Conservation (phyloP, 1,139 yeast species). For the Citeromyces hawaiiensis region DNA sequence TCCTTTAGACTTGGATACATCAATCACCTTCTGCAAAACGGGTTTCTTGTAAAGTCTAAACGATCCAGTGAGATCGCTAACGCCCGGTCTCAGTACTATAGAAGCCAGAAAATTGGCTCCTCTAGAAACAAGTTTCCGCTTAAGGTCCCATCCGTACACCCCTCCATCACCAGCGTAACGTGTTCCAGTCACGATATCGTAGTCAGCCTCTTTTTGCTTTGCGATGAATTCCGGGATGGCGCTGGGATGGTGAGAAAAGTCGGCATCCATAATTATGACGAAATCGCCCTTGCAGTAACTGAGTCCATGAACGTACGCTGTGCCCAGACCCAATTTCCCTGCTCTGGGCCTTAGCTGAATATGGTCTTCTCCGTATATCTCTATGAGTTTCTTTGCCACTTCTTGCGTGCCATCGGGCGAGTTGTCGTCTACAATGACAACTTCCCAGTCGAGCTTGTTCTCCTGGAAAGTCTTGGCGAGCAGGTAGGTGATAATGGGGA, state of each 20-base stretch:
- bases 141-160: conserved; percentile 33
- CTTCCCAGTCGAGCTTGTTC: conserved; percentile 17
- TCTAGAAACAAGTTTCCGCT: conserved; percentile 28
- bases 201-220: conserved; percentile 22
- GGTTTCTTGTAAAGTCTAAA: conserved; percentile 27
- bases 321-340: conserved; percentile 28
- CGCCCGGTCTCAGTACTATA: conserved; percentile 25
- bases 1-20: conserved; percentile 24
- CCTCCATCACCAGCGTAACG: conserved; percentile 35
- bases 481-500: conserved; percentile 64
- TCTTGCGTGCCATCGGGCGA: conserved; percentile 35
- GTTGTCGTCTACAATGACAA: conserved; percentile 32
- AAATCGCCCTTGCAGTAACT: conserved; percentile 27
- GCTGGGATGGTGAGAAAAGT: conserved; percentile 34
- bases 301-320: conserved; percentile 31
- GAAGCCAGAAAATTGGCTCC: conserved; percentile 30
- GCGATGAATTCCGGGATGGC: conserved; percentile 26
- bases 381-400: conserved; percentile 23
- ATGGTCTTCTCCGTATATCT: conserved; percentile 20
- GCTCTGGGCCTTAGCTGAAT: conserved; percentile 31
- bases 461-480: conserved; percentile 24
- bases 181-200: conserved; percentile 23
- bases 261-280: conserved; percentile 33
- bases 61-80: conserved; percentile 35
- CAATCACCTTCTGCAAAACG: conserved; percentile 14